Evolutionary conservation across 345 rosid genomes (phyloP), one percentile per base, ranked within the genome.

Genomic region (Rubroshorea leprosula): DNA sequence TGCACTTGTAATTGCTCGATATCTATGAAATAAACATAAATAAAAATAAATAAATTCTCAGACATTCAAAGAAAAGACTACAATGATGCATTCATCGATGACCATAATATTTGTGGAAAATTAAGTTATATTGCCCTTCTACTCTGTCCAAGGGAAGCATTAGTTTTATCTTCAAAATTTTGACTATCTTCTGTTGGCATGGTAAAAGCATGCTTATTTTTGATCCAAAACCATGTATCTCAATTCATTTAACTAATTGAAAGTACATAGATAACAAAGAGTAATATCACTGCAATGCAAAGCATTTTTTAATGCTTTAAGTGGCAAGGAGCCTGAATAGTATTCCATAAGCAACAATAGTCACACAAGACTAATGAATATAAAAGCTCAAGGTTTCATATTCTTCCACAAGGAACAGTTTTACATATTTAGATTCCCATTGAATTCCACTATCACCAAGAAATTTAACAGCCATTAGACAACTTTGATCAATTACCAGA

Each of bases 1-100:
- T 51, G 97, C 95, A 29, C 95, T 89, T 46, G 97, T 89, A 74
- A 86, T 89, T 27, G 97, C 97, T 41, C 95, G 86, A 60, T 89
- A 89, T 68, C 97, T 88, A 66, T 44, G 31, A 35, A 1, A 35
- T 35, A 8, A 35, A 35, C 12, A 35, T 35, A 35, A 8, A 35
- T 13, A 35, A 35, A 4, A 35, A n/a, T n/a, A n/a, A 35, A 35
- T 35, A 2, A 35, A 8, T 2, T 35, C 12, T 35, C 41, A 35
- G 1, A 35, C 41, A 35, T 6, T 3, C 11, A 35, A 35, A 35
- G 41, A 35, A 3, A 3, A 35, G 11, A 35, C 12, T 29, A 9
- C n/a, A 29, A 29, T 9, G 9, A 29, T 29, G 35, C 35, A 29
- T 3, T 3, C 35, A 29, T 29, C 35, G 5, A 29, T 29, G 4